Percentiles rank a stretch among this genome's conserved stretches.
Evolutionary conservation across 1,284 basidiomycete species (phyloP).

Genomic region (Hymenochaete sp.): DNA sequence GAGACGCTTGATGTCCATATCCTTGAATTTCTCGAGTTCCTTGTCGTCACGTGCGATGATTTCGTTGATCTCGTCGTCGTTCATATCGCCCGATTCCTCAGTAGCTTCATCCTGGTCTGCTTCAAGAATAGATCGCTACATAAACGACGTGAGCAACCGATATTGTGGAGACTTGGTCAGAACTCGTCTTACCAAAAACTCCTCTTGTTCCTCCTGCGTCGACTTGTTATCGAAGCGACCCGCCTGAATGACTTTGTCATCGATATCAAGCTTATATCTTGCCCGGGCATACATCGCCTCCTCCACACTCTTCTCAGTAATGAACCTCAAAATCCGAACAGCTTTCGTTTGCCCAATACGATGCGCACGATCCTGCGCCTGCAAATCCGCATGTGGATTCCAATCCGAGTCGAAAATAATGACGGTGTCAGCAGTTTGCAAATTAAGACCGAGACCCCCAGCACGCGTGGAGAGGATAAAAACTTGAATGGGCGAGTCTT

Average conservation of each 20-base stretch:
- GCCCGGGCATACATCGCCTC: constrained; percentile 95
- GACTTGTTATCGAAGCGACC: constrained; percentile 99
- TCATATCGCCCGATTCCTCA: constrained; percentile 91
- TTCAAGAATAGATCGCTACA: constrained; percentile 75
- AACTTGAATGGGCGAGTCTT: constrained; percentile 83
- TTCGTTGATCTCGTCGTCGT: constrained; percentile 96
- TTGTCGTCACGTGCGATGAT: constrained; percentile 82
- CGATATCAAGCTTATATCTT: constrained; percentile 95
- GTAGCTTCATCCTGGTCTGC: constrained; percentile 88
- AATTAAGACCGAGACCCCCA: constrained; percentile 94
- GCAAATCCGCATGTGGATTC: constrained; percentile 97
- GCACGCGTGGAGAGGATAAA: constrained; percentile 97
- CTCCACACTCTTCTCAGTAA: constrained; percentile 97
- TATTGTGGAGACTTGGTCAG: constrained; percentile 7
- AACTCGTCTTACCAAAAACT: constrained; percentile 64
- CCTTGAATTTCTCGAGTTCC: constrained; percentile 72
- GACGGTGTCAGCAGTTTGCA: constrained; percentile 98
- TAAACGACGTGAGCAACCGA: constrained; percentile 6
- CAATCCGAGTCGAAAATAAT: constrained; percentile 95
- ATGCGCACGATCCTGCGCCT: constrained; percentile 98
- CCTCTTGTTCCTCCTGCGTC: constrained; percentile 95
- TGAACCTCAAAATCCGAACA: constrained; percentile 92
- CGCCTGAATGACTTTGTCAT: constrained; percentile 98
- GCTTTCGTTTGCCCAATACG: constrained; percentile 99
- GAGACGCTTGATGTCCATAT: constrained; percentile 81